Evolutionary conservation across 2,329 filamentous ascomycete genomes (phyloP).

Genomic region (Capronia americana): DNA sequence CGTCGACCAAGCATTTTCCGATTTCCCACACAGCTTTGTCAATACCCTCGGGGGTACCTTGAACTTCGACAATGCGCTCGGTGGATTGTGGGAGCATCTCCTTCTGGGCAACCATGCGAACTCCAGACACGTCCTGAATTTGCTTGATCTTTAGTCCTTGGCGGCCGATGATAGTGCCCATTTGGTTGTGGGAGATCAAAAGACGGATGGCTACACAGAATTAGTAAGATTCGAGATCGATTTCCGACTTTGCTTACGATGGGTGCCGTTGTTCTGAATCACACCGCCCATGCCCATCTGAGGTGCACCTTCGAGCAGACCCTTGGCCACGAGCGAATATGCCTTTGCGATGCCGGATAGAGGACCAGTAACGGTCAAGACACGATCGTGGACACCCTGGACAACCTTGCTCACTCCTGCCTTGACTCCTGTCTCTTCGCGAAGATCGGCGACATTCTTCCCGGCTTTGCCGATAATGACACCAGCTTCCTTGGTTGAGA

Average conservation of each 20-base stretch:
- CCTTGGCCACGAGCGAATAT: slow-evolving; percentile 90
- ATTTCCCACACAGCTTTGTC: slow-evolving; percentile 98
- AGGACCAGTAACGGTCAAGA: slow-evolving; percentile 90
- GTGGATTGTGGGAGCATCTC: slow-evolving; percentile 99
- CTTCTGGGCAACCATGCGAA: slow-evolving; percentile 99
- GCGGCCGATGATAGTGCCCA: slow-evolving; percentile 98
- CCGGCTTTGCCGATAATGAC: slow-evolving; percentile 99
- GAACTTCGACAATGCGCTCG: slow-evolving; percentile 95
- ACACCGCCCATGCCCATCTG: slow-evolving; percentile 96
- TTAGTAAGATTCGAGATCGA: slow-evolving; percentile 30
- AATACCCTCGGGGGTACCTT: slow-evolving; percentile 92
- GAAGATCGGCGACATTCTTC: slow-evolving; percentile 96
- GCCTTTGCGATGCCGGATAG: slow-evolving; percentile 89
- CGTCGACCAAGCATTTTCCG: slow-evolving; percentile 96
- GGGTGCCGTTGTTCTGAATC: slow-evolving; percentile 84
- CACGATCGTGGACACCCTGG: slow-evolving; percentile 94
- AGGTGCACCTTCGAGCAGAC: slow-evolving; percentile 89
- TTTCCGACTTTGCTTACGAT: slow-evolving; percentile 70
- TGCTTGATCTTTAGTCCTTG: slow-evolving; percentile 99
- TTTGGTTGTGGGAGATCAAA: slow-evolving; percentile 98
- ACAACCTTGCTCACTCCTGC: slow-evolving; percentile 99
- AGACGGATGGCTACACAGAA: slow-evolving; percentile 80
- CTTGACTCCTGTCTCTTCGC: slow-evolving; percentile 97
- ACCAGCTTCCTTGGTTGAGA: slow-evolving; percentile 97
- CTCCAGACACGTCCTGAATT: slow-evolving; percentile 94